Evolutionary conservation across 768 basidiomycete genomes (phyloP).

Genomic region (Psilocybe cubensis): DNA sequence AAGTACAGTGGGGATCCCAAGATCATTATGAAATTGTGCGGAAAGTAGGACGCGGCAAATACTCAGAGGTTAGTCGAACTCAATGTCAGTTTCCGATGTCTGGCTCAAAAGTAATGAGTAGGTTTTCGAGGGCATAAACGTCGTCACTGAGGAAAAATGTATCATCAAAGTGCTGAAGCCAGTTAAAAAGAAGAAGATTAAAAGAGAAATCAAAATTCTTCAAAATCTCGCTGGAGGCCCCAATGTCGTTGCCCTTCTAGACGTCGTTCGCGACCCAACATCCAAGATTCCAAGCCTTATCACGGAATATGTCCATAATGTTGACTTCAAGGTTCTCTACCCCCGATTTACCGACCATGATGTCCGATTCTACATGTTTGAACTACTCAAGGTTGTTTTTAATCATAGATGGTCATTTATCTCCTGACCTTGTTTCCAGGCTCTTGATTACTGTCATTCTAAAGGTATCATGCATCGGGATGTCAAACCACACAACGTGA

Average conservation of each 20-base stretch:
- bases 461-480: conserved; percentile 99
- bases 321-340: conserved; percentile 96
- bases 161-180: conserved; percentile 99
- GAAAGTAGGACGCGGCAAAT: conserved; percentile 95
- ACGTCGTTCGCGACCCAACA: conserved; percentile 94
- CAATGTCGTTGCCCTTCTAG: conserved; percentile 90
- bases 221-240: conserved; percentile 96
- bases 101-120: conserved; percentile 33
- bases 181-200: conserved; percentile 99
- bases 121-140: conserved; percentile 94
- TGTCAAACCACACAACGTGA: conserved; percentile 98
- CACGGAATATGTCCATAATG: conserved; percentile 97
- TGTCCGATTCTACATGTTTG: conserved; percentile 95
- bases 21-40: conserved; percentile 98
- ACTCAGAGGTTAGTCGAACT: conserved; percentile 73
- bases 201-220: conserved; percentile 97
- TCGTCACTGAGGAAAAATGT: conserved; percentile 90
- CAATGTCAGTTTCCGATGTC: conserved; percentile 4
- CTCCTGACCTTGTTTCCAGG: conserved; percentile 47
- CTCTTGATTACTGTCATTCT: conserved; percentile 96
- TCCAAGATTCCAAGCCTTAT: conserved; percentile 97
- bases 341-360: conserved; percentile 95
- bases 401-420: neutral
- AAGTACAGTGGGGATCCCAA: conserved; percentile 97
- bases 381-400: conserved; percentile 80